phyloP scores from a whole-genome alignment of 768 basidiomycete species.

The Albatrellus ellisii region DNA sequence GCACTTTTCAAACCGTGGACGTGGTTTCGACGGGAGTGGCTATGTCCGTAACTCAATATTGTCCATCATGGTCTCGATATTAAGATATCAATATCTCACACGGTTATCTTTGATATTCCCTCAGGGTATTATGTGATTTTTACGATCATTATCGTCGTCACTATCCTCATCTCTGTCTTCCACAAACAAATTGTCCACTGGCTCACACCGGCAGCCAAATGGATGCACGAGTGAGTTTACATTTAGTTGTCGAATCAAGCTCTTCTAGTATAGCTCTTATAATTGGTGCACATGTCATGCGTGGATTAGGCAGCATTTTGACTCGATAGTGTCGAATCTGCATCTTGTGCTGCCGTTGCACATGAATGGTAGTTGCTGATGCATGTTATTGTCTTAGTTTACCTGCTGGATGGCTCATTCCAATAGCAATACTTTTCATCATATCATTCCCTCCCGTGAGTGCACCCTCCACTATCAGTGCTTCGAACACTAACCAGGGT shows the following conservation, averaged over 20 bases:
- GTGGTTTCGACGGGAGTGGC: conserved; percentile 23
- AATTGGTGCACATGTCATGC: not conserved
- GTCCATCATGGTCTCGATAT: not conserved
- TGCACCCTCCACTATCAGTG: conserved; percentile 1
- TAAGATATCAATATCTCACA: not conserved
- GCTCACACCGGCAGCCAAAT: conserved; percentile 52
- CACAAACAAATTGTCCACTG: conserved; percentile 50
- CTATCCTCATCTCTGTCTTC: conserved; percentile 29
- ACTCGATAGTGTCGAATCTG: not conserved
- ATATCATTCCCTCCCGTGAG: conserved; percentile 76
- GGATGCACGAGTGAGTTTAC: conserved; percentile 44
- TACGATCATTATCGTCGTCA: conserved; percentile 20
- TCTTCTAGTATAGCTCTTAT: not conserved
- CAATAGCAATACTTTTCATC: conserved; percentile 70
- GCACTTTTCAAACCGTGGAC: conserved; percentile 17
- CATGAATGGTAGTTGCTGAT: not conserved
- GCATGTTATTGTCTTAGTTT: conserved; percentile 24
- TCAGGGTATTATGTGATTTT: conserved; percentile 24
- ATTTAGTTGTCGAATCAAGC: not conserved
- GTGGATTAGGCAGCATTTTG: not conserved
- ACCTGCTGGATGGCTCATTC: conserved; percentile 57
- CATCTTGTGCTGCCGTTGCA: not conserved
- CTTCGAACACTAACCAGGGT: not conserved
- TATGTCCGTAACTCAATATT: conserved; percentile 17
- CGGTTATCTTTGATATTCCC: too few relatives aligned